Evolutionary conservation across 2,329 filamentous ascomycete species (phyloP).

Genomic region (Elsinoe arachidis): DNA sequence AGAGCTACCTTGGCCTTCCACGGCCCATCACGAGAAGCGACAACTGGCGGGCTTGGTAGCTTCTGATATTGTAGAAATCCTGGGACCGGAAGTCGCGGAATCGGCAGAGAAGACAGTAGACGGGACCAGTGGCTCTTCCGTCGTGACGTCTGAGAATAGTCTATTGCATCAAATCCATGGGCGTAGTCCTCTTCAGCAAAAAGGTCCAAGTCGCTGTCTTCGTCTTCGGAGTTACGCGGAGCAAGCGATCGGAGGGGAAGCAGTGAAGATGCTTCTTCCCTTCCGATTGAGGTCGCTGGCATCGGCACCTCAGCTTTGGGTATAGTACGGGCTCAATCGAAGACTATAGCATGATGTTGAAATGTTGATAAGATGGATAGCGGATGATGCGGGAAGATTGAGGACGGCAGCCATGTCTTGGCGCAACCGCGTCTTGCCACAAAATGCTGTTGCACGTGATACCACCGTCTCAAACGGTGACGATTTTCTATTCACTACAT

Average conservation of each 20-base stretch:
- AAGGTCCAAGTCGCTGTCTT: conserved; percentile 6
- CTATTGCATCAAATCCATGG: conserved; percentile 11
- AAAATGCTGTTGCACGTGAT: no score
- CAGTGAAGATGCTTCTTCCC: conserved; percentile 12
- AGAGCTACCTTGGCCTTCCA: not conserved
- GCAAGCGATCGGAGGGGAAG: conserved; percentile 7
- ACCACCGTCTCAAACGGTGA: no score
- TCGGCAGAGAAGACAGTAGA: not conserved
- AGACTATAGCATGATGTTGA: not conserved
- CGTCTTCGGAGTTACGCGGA: not conserved
- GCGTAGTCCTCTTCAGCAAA: conserved; percentile 8
- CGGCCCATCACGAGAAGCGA: not conserved
- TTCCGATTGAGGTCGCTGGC: not conserved
- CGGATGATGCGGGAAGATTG: no score
- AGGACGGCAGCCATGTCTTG: no score
- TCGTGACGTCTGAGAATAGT: not conserved
- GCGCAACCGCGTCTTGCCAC: no score
- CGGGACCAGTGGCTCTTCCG: not conserved
- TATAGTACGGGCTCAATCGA: not conserved
- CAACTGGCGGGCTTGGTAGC: not conserved
- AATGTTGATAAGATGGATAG: not conserved
- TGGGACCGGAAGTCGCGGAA: conserved; percentile 1
- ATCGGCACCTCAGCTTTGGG: not conserved
- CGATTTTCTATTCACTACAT: no score
- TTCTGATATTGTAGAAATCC: conserved; percentile 7